These are phyloP conservation scores for Baorangia bicolor DNA, from an alignment of 768 basidiomycete genomes.

Conservation along the genomic window DNA sequence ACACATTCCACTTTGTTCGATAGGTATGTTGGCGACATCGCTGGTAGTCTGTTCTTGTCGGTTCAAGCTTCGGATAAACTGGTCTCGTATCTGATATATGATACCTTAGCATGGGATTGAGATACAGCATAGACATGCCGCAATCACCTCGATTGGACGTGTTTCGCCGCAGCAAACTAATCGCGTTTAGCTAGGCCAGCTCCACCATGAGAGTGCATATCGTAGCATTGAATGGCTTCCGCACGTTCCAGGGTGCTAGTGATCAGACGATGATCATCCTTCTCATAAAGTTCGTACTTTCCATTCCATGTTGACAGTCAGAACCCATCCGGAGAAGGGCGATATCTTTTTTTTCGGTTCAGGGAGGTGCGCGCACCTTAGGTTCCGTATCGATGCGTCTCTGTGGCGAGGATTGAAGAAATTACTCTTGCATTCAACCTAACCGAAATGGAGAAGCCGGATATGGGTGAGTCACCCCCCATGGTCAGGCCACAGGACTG, in stretches of 20 bases:
- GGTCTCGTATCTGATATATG: background rate
- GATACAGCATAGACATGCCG: background rate
- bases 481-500: background rate
- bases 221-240: no score
- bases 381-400: background rate
- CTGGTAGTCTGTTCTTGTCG: background rate
- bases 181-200: background rate
- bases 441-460: background rate
- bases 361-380: no score
- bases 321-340: no score
- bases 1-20: no score
- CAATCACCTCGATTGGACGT: background rate
- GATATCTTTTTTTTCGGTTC: no score
- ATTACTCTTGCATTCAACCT: background rate
- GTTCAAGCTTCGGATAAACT: background rate
- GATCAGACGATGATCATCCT: background rate
- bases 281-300: background rate
- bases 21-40: no score
- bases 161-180: background rate
- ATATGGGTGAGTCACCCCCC: background rate
- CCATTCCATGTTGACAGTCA: background rate
- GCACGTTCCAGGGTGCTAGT: background rate
- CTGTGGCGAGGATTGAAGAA: background rate
- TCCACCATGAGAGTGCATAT: background rate
- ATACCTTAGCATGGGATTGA: no score